Conservation (phyloP, 2,329 filamentous ascomycete species). For the Huntiella moniliformis region DNA sequence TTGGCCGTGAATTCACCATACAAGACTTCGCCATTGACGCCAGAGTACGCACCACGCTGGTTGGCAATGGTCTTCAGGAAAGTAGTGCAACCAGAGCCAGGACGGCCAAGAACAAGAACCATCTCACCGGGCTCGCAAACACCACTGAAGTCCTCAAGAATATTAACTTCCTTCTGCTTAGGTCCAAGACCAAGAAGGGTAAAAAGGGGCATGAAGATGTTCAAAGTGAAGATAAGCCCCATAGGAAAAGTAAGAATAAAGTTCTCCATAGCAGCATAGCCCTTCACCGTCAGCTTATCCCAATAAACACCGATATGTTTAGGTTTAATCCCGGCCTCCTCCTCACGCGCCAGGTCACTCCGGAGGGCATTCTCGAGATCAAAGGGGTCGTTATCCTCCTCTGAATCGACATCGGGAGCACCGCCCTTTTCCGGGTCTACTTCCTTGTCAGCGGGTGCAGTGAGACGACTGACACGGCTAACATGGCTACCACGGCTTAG, state of each 20-base stretch:
- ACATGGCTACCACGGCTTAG: conserved; percentile 37
- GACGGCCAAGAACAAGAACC: conserved; percentile 64
- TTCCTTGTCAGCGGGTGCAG: conserved; percentile 9
- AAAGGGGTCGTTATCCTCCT: conserved; percentile 32
- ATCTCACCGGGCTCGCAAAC: conserved; percentile 69
- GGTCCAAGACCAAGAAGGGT: conserved; percentile 44
- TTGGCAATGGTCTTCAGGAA: conserved; percentile 52
- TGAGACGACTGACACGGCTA: conserved; percentile 22
- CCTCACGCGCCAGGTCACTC: conserved; percentile 51
- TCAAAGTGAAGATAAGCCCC: conserved; percentile 58
- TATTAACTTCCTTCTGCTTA: conserved; percentile 52
- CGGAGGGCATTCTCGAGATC: conserved; percentile 58
- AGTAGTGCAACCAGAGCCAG: conserved; percentile 53
- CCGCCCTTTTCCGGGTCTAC: conserved; percentile 40
- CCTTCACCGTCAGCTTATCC: conserved; percentile 58
- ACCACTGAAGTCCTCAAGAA: conserved; percentile 54
- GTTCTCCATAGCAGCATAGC: conserved; percentile 55
- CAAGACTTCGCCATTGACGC: conserved; percentile 46
- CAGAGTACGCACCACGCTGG: conserved; percentile 38
- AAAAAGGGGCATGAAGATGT: conserved; percentile 47
- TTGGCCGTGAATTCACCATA: conserved; percentile 57
- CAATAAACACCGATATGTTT: conserved; percentile 69
- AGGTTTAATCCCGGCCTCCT: conserved; percentile 57
- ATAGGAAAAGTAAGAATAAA: conserved; percentile 59
- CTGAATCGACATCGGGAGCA: conserved; percentile 23